Conservation (phyloP, 225 moss, liverwort and hornwort species). For the Rhytidiadelphus loreus region DNA sequence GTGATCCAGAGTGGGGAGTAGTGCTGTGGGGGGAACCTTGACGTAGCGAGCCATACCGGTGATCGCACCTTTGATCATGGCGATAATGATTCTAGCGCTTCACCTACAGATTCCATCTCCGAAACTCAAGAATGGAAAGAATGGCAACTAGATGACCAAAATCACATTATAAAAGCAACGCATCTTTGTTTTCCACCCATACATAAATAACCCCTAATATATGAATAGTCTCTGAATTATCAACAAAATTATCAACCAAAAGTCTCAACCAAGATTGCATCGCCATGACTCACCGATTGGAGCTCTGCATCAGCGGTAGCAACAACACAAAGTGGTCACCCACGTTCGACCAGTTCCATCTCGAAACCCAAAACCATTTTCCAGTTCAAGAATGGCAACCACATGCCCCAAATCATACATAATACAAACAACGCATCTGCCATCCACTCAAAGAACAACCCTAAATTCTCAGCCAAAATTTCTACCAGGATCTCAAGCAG, state of each 20-base stretch:
- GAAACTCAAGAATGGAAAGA: not conserved
- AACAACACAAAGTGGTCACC: not conserved
- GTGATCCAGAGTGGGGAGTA: not conserved
- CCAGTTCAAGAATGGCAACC: not conserved
- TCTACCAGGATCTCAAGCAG: not conserved
- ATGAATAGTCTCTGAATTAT: not conserved
- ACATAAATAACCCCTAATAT: not conserved
- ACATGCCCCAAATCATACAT: not conserved
- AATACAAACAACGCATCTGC: not conserved
- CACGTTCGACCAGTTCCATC: not conserved
- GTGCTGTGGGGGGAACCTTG: not conserved
- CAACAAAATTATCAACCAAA: not conserved
- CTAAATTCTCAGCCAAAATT: not conserved
- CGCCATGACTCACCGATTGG: not conserved
- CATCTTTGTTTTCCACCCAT: not conserved
- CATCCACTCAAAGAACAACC: not conserved
- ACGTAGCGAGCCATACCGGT: constrained; percentile 3
- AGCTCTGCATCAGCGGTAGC: not conserved
- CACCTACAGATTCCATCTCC: constrained; percentile 1
- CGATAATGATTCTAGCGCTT: not conserved
- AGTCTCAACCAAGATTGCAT: not conserved
- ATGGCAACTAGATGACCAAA: not conserved
- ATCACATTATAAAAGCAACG: not conserved
- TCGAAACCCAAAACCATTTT: not conserved
- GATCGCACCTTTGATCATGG: constrained; percentile 31